Conservation (phyloP, 306 rosid genomes). For the Arachis stenosperma region DNA sequence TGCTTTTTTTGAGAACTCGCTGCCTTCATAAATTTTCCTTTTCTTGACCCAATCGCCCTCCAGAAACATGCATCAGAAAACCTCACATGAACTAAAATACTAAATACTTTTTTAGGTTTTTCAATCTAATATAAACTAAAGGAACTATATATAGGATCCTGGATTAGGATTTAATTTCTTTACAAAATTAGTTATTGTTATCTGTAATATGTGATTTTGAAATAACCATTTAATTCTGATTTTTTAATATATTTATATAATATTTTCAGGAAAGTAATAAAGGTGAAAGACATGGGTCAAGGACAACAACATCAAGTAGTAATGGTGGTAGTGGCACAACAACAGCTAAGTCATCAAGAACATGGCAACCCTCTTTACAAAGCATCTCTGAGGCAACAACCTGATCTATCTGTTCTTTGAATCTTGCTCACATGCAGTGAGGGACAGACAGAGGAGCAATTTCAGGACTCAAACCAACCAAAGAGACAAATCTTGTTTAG, state of each 20-base stretch:
- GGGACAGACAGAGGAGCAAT: slow-evolving; percentile 48
- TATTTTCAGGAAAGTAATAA: slow-evolving; percentile 60
- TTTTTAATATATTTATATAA: neutral
- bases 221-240: slow-evolving; percentile 6
- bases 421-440: slow-evolving; percentile 48
- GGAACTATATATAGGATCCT: too few relatives aligned
- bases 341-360: slow-evolving; percentile 62
- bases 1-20: neutral
- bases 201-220: slow-evolving; percentile 9
- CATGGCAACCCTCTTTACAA: slow-evolving; percentile 84
- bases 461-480: slow-evolving; percentile 31
- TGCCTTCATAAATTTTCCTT: slow-evolving; percentile 19
- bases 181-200: too few relatives aligned
- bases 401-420: slow-evolving; percentile 51
- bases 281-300: slow-evolving; percentile 60
- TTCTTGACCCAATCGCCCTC: neutral
- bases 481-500: slow-evolving; percentile 15
- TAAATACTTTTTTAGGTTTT: neutral
- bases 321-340: slow-evolving; percentile 26
- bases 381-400: slow-evolving; percentile 78
- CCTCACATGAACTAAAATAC: neutral
- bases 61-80: slow-evolving; percentile 15
- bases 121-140: neutral
- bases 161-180: too few relatives aligned
- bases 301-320: slow-evolving; percentile 51